These are phyloP conservation scores for Artemisia annua DNA, from an alignment of 129 eudicot genomes.

Conservation along the genomic window DNA sequence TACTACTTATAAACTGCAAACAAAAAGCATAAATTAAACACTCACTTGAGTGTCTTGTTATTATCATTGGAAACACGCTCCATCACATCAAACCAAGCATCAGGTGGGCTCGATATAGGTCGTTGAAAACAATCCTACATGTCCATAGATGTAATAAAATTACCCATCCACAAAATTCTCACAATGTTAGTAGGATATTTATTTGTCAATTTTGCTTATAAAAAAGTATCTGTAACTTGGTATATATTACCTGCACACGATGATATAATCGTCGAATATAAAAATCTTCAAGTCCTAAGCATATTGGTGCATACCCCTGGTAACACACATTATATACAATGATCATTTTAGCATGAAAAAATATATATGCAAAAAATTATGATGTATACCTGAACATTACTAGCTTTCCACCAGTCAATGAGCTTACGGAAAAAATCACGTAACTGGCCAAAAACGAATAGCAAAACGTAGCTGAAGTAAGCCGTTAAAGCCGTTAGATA, in stretches of 20 bases:
- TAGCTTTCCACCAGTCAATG: slow-evolving; percentile 53
- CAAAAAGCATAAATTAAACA: slow-evolving; percentile 18
- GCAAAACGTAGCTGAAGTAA: slow-evolving; percentile 66
- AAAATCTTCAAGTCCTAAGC: slow-evolving; percentile 93
- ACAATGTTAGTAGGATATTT: no score
- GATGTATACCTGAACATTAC: slow-evolving; percentile 48
- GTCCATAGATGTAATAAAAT: slow-evolving; percentile 21
- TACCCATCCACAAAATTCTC: not conserved
- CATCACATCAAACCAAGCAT: slow-evolving; percentile 99
- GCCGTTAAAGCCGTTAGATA: slow-evolving; percentile 35
- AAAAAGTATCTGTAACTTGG: not conserved
- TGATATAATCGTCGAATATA: slow-evolving; percentile 79
- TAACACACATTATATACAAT: slow-evolving; percentile 11
- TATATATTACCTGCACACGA: slow-evolving; percentile 69
- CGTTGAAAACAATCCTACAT: slow-evolving; percentile 93
- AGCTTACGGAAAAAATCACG: slow-evolving; percentile 64
- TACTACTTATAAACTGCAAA: not conserved
- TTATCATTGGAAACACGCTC: slow-evolving; percentile 91
- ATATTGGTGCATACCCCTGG: slow-evolving; percentile 95
- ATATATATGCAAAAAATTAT: not conserved
- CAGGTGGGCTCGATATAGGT: slow-evolving; percentile 95
- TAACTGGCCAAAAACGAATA: slow-evolving; percentile 68
- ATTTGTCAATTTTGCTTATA: not conserved
- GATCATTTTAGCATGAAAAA: slow-evolving; percentile 2
- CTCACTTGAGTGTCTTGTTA: slow-evolving; percentile 95